Conservation (phyloP, 2,329 filamentous ascomycete genomes). For the Cordyceps pruinosa region DNA sequence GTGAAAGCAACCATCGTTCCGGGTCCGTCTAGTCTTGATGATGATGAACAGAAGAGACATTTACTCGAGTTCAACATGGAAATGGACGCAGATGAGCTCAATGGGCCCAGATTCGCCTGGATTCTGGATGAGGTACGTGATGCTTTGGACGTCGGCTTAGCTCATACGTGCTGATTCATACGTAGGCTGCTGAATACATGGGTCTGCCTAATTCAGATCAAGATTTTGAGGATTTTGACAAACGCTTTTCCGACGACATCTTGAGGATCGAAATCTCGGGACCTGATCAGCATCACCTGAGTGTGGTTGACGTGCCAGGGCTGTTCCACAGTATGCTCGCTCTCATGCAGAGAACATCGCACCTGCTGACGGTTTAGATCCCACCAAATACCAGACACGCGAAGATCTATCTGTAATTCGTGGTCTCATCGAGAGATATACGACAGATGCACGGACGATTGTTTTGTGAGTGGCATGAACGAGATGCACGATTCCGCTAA, state of each 20-base stretch:
- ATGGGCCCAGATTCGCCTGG: neutral
- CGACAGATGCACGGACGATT: neutral
- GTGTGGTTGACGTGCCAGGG: constrained; percentile 42
- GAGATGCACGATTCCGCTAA: neutral
- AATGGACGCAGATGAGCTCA: neutral
- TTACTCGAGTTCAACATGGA: neutral
- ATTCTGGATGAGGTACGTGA: neutral
- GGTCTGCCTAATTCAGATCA: no score
- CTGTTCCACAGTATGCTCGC: no score
- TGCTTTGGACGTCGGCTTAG: no score
- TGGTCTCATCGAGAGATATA: neutral
- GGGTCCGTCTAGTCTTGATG: neutral
- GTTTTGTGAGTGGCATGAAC: neutral
- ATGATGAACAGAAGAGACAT: neutral
- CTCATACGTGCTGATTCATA: no score
- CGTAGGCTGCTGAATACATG: no score
- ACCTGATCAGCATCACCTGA: constrained; percentile 29
- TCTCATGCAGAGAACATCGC: no score
- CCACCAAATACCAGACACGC: neutral
- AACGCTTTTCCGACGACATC: constrained; percentile 19
- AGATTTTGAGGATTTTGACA: no score
- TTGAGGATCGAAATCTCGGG: constrained; percentile 21
- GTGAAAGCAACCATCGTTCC: constrained; percentile 4
- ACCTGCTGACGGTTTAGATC: neutral
- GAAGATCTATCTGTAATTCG: neutral